Percentiles rank a stretch among this genome's conserved stretches.
Conservation (phyloP, 768 basidiomycete genomes). For the Ramaria sp. region DNA sequence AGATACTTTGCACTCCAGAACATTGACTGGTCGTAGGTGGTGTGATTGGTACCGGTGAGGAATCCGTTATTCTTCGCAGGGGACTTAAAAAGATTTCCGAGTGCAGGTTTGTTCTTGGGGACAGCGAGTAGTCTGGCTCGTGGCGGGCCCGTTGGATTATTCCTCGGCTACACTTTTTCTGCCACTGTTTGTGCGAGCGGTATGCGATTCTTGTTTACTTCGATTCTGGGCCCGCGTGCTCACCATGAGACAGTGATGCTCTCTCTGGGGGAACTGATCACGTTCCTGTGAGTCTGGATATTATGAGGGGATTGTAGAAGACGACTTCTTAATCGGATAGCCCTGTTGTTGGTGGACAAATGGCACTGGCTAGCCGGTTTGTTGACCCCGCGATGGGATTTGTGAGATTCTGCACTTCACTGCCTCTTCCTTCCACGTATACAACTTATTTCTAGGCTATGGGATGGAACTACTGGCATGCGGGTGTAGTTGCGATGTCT, state of each 20-base stretch:
- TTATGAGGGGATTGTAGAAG: no score
- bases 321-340: not conserved
- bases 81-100: no score
- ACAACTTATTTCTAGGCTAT: conserved; percentile 11
- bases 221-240: conserved; percentile 11
- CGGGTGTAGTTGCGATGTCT: conserved; percentile 14
- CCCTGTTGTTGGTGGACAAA: conserved; percentile 26
- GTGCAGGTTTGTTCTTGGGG: conserved; percentile 28
- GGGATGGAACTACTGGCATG: conserved; percentile 22
- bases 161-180: conserved; percentile 37
- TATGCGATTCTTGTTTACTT: conserved; percentile 11
- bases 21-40: no score
- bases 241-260: conserved; percentile 14
- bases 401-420: conserved; percentile 1
- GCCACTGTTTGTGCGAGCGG: conserved; percentile 16
- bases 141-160: conserved; percentile 42
- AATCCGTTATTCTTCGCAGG: no score
- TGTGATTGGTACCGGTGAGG: no score
- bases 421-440: no score
- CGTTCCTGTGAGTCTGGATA: not conserved
- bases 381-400: conserved; percentile 39
- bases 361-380: conserved; percentile 39
- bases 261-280: conserved; percentile 27
- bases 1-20: no score
- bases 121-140: conserved; percentile 27